Conservation (phyloP, 2,329 filamentous ascomycete genomes). For the Fusarium sp. region DNA sequence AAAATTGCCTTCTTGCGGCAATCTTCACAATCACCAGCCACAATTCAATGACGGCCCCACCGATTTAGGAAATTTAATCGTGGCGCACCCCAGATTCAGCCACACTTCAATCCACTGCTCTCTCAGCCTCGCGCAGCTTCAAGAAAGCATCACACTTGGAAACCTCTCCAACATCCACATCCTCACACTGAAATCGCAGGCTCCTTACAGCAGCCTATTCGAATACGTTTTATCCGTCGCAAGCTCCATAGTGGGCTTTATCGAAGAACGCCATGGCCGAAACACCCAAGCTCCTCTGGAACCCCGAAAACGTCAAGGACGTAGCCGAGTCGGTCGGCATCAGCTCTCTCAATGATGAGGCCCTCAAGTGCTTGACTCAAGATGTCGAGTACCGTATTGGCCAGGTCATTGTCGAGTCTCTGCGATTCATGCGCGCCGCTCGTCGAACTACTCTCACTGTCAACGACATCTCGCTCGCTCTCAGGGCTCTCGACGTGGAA, state of each 20-base stretch:
- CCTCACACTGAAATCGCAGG: not conserved
- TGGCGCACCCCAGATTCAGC: not conserved
- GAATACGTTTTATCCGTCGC: not conserved
- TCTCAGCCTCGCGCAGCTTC: conserved; percentile 30
- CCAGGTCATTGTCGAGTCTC: conserved; percentile 89
- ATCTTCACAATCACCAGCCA: not conserved
- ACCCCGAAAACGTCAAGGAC: conserved; percentile 92
- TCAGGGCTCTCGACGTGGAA: conserved; percentile 88
- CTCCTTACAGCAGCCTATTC: not conserved
- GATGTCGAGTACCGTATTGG: conserved; percentile 96
- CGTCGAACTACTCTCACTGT: conserved; percentile 87
- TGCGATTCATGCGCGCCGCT: conserved; percentile 94
- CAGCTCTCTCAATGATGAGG: conserved; percentile 79
- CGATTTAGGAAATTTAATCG: not conserved
- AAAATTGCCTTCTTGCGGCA: too few species aligned
- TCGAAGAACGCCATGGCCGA: conserved; percentile 48
- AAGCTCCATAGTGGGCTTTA: conserved; percentile 2
- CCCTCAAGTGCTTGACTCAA: conserved; percentile 84
- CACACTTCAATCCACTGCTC: not conserved
- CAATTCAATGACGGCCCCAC: not conserved
- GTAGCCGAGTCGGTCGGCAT: conserved; percentile 97
- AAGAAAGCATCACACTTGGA: conserved; percentile 2
- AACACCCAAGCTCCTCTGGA: conserved; percentile 77
- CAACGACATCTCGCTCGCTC: conserved; percentile 85
- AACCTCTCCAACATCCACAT: not conserved